phyloP scores from a whole-genome alignment of 1,284 basidiomycete genomes.

The Austroboletus niveus region DNA sequence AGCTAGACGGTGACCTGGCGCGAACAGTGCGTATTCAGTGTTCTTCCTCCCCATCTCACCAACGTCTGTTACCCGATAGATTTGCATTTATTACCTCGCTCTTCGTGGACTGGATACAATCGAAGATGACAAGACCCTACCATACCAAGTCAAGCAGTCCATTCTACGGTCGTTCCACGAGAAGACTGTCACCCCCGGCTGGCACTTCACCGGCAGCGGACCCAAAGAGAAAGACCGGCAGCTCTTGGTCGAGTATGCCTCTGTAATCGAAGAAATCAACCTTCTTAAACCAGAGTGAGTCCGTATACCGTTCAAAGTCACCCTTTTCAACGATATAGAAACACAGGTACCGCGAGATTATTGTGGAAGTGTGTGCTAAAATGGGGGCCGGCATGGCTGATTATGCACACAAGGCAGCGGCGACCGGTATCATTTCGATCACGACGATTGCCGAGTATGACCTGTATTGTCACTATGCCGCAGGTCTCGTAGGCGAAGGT shows the following conservation, averaged over 20 bases:
- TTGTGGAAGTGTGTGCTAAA: constrained; percentile 78
- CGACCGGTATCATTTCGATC: constrained; percentile 67
- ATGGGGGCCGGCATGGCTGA: constrained; percentile 98
- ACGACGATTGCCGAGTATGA: constrained; percentile 85
- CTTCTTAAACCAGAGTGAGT: constrained; percentile 65
- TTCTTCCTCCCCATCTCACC: background rate
- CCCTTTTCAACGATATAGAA: constrained; percentile 1
- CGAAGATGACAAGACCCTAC: constrained; percentile 98
- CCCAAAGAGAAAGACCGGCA: constrained; percentile 90
- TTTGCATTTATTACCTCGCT: constrained; percentile 95
- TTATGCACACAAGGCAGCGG: constrained; percentile 81
- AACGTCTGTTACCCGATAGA: constrained; percentile 43
- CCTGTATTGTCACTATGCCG: constrained; percentile 98
- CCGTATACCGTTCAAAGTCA: background rate
- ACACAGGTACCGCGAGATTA: constrained; percentile 75
- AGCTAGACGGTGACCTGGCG: constrained; percentile 93
- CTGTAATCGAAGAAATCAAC: constrained; percentile 82
- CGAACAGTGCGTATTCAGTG: constrained; percentile 68
- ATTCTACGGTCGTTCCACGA: constrained; percentile 84
- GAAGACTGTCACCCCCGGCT: constrained; percentile 80
- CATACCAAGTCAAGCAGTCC: constrained; percentile 84
- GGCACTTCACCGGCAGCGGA: constrained; percentile 84
- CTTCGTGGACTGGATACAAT: constrained; percentile 93
- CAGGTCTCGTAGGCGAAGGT: constrained; percentile 96
- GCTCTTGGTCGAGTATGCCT: constrained; percentile 84